Percentiles rank a stretch among this genome's conserved stretches.
Evolutionary conservation across 345 rosid genomes (phyloP).

Genomic region (Hibiscus mutabilis): DNA sequence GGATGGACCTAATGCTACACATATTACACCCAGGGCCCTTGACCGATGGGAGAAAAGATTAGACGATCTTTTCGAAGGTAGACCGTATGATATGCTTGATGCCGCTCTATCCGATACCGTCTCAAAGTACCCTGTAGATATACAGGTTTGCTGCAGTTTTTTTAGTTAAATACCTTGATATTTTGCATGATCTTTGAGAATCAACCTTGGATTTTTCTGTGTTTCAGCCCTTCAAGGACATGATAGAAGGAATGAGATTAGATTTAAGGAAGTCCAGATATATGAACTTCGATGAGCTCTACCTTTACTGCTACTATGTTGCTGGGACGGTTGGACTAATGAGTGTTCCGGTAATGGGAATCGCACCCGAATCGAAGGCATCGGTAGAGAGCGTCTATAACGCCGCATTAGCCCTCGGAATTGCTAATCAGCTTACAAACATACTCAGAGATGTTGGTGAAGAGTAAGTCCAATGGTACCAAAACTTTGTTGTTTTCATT

Average conservation of each 20-base stretch:
- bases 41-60: conserved; percentile 44
- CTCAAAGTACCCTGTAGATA: conserved; percentile 39
- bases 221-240: conserved; percentile 47
- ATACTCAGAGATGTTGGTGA: conserved; percentile 55
- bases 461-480: conserved; percentile 32
- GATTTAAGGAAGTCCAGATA: conserved; percentile 42
- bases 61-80: conserved; percentile 37
- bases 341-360: conserved; percentile 57
- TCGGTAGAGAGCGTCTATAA: conserved; percentile 42
- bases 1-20: conserved; percentile 46
- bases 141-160: conserved; percentile 28
- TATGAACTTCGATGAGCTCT: conserved; percentile 43
- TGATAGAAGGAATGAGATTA: conserved; percentile 48
- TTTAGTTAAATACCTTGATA: not conserved
- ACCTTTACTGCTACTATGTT: conserved; percentile 50
- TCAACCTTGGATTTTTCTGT: not conserved
- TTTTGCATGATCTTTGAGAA: not conserved
- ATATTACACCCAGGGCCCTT: conserved; percentile 45
- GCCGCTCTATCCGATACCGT: conserved; percentile 45
- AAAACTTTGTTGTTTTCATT: not conserved
- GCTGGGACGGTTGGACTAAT: conserved; percentile 54
- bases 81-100: conserved; percentile 41
- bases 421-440: conserved; percentile 53
- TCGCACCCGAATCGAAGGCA: conserved; percentile 41
- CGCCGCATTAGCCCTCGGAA: conserved; percentile 46